phyloP scores from a whole-genome alignment of 75 land plant genomes.

The Adiantum capillusveneris region DNA sequence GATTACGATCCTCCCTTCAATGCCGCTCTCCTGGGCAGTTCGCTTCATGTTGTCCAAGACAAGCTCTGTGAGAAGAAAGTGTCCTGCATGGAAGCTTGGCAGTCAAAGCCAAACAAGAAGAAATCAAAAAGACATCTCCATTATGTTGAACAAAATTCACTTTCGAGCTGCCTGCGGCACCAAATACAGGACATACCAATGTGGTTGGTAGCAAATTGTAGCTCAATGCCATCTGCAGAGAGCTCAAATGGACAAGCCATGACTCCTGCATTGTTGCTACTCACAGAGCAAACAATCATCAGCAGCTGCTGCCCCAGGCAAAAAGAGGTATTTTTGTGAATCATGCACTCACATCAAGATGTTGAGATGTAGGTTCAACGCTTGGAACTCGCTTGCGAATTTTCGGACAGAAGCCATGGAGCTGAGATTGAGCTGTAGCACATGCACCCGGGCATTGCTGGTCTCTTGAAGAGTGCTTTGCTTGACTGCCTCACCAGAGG shows the following conservation, averaged over 20 bases:
- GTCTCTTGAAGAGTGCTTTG: constrained; percentile 20
- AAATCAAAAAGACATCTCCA: no score
- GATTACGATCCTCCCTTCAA: constrained; percentile 41
- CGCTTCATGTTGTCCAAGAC: constrained; percentile 28
- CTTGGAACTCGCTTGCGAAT: constrained; percentile 31
- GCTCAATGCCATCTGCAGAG: constrained; percentile 51
- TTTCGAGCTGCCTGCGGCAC: no score
- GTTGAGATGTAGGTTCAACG: constrained; percentile 46
- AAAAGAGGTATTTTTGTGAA: no score
- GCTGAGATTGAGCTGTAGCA: constrained; percentile 40
- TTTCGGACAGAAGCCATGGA: constrained; percentile 38
- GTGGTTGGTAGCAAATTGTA: constrained; percentile 63
- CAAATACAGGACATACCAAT: constrained; percentile 39
- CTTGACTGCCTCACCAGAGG: constrained; percentile 19
- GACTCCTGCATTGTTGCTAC: constrained; percentile 68
- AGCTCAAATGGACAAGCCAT: constrained; percentile 50
- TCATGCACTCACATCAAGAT: constrained; percentile 53
- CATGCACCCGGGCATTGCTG: constrained; percentile 24
- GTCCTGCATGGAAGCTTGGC: constrained; percentile 23
- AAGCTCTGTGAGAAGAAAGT: constrained; percentile 39
- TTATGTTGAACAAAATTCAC: no score
- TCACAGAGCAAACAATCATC: neutral
- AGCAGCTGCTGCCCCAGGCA: no score
- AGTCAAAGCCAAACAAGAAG: no score
- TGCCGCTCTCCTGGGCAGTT: constrained; percentile 30